Percentiles rank a stretch among this genome's conserved stretches.
phyloP scores from a whole-genome alignment of 2,329 filamentous ascomycete species.

The Botrytis galanthina region DNA sequence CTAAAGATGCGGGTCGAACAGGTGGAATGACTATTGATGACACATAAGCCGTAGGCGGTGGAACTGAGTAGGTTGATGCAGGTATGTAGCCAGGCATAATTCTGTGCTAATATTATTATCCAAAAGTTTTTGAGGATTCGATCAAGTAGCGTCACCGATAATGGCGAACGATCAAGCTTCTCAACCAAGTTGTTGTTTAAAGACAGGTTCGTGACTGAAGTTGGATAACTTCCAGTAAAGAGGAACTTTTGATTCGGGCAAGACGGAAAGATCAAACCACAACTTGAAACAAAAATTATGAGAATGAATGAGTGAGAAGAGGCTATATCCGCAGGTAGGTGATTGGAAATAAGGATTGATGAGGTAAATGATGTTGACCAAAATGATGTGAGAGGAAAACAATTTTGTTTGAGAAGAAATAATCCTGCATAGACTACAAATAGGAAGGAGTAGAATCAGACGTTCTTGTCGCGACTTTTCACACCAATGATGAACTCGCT shows the following conservation, averaged over 20 bases:
- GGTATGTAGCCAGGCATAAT: not conserved
- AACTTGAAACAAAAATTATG: not conserved
- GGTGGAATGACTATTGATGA: not conserved
- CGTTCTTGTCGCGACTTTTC: not conserved
- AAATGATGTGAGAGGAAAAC: not conserved
- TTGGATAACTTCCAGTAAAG: not conserved
- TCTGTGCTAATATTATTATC: not conserved
- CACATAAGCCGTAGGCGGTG: not conserved
- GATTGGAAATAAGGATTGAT: not conserved
- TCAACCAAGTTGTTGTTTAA: not conserved
- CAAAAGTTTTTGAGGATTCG: not conserved
- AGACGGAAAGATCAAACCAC: not conserved
- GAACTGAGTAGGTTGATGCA: not conserved
- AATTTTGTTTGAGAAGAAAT: not conserved
- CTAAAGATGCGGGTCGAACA: not conserved
- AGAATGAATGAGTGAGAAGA: not conserved
- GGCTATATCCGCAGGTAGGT: not conserved
- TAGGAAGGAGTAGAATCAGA: not conserved
- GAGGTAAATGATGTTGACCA: not conserved
- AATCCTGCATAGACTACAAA: no score
- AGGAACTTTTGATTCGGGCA: not conserved
- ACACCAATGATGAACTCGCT: not conserved
- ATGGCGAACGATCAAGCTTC: not conserved
- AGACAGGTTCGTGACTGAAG: not conserved
- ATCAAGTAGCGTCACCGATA: not conserved